Base-by-base conservation (phyloP, 75 land plant genomes). In the Sequoiadendron giganteum region DNA sequence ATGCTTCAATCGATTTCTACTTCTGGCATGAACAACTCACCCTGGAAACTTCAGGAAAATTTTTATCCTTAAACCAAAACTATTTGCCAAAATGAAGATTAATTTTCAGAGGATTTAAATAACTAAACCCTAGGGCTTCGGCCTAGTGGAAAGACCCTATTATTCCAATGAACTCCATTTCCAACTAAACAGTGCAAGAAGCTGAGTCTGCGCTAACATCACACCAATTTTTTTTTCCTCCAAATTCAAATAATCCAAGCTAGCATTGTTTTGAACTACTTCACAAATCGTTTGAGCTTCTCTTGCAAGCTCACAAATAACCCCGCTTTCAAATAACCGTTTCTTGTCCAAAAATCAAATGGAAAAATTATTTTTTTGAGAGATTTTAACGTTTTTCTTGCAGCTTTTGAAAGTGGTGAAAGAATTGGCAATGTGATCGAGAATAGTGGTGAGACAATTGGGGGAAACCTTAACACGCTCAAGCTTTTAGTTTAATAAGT, bases 401-500 rank as follows among this genome's bases (percentile, higher is more conserved):
- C 28, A 19, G 70, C 21, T 10, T 65, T 65, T 18, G 70, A 48
- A 48, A 48, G 7, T 48, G 49, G 10, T 10, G 49, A 65, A 65
- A 19, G 70, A 65, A 21, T 4, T 65, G 70, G 70, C 70, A 65
- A 65, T 65, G 70, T 4, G 21, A n/a, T 89, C 90, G 45, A 89
- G 34, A n/a, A 89, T 87, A 38, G 78, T n/a, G 38, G 11, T 49
- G 19, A 89, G 87, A 25, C 87, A 81, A 42, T 89, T 34, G 1
- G 87, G 55, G 3, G n/a, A 25, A 42, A 89, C 75, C 1, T 49
- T 80, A 28, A 89, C 86, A 30, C 84, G 84, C 75, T 89, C 90
- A 18, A 89, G 76, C 42, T 65, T 86, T 14, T 89, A 84, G 70
- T 86, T 89, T 15, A 89, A 49, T 9, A 70, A 7, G 25, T 42